Percentiles rank a stretch among this genome's conserved stretches.
These are phyloP conservation scores for Kalmanozyma brasiliensis DNA, from an alignment of 1,284 basidiomycete species.

Conservation along the genomic window DNA sequence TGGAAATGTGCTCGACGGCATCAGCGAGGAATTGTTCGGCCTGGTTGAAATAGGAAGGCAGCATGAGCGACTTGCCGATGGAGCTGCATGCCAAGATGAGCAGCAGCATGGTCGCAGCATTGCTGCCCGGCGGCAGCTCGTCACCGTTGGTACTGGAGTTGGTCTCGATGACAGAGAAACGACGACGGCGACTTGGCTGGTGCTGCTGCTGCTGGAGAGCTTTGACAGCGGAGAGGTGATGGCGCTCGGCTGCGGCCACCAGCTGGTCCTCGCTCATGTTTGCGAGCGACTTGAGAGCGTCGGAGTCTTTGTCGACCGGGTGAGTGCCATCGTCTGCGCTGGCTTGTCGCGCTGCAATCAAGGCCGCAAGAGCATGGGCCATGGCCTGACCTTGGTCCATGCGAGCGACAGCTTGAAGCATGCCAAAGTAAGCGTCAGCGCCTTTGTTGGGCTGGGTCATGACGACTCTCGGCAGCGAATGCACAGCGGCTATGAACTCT, in stretches of 20 bases:
- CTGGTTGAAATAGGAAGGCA: conserved; percentile 48
- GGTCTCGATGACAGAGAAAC: conserved; percentile 46
- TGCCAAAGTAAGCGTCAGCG: conserved; percentile 24
- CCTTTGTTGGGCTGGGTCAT: conserved; percentile 36
- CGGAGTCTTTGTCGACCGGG: no score
- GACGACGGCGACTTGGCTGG: conserved; percentile 41
- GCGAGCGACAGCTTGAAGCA: conserved; percentile 30
- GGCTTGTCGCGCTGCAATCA: conserved; percentile 28
- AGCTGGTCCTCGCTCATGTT: not conserved
- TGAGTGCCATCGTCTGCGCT: not conserved
- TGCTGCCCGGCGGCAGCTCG: conserved; percentile 36
- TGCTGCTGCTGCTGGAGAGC: conserved; percentile 38
- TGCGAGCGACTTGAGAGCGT: not conserved
- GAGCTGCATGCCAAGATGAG: conserved; percentile 39
- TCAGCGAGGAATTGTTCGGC: conserved; percentile 47
- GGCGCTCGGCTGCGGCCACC: conserved; percentile 37
- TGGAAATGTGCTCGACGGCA: conserved; percentile 39
- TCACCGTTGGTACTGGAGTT: conserved; percentile 12
- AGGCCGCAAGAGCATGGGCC: conserved; percentile 42
- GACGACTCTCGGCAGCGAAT: conserved; percentile 12
- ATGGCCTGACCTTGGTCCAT: conserved; percentile 42
- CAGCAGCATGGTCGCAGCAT: conserved; percentile 40
- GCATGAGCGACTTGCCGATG: conserved; percentile 44
- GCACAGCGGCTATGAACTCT: conserved; percentile 12
- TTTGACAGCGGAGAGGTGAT: conserved; percentile 43